Percentiles rank a stretch among this genome's conserved stretches.
These are phyloP conservation scores for Limonium bicolor DNA, from an alignment of 148 eudicot species.

Conservation along the genomic window DNA sequence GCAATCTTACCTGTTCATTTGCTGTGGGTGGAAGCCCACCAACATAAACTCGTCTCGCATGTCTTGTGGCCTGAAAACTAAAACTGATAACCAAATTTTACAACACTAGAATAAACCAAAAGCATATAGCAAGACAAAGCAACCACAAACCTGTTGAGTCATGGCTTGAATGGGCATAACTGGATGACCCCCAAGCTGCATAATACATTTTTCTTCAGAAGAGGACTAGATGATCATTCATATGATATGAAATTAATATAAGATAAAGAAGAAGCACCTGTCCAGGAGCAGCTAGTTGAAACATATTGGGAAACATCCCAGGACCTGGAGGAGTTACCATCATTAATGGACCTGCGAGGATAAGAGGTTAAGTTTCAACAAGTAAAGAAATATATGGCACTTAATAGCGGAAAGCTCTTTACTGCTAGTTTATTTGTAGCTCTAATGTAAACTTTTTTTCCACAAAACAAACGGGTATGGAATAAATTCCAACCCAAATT, in stretches of 20 bases:
- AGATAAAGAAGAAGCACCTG: slow-evolving; percentile 38
- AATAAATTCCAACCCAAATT: slow-evolving; percentile 8
- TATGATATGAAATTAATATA: background rate
- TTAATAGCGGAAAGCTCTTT: no score
- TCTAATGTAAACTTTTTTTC: no score
- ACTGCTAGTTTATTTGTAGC: no score
- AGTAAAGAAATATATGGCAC: background rate
- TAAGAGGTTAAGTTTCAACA: no score
- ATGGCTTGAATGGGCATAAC: slow-evolving; percentile 88
- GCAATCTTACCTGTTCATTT: slow-evolving; percentile 95
- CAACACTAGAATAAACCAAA: background rate
- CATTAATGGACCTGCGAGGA: slow-evolving; percentile 49
- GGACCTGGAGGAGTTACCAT: slow-evolving; percentile 47
- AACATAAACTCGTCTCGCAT: slow-evolving; percentile 92
- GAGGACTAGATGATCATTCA: background rate
- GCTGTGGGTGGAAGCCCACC: slow-evolving; percentile 87
- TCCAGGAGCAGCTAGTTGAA: slow-evolving; percentile 38
- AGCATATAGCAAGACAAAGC: background rate
- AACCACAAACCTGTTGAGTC: slow-evolving; percentile 79
- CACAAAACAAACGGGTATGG: no score
- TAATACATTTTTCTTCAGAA: no score
- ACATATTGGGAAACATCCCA: slow-evolving; percentile 59
- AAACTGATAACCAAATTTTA: background rate
- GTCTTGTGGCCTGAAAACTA: slow-evolving; percentile 77
- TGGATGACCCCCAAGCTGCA: slow-evolving; percentile 63